These are phyloP conservation scores for Elasticomyces elasticus DNA, from an alignment of 495 filamentous ascomycete genomes.

Conservation along the genomic window DNA sequence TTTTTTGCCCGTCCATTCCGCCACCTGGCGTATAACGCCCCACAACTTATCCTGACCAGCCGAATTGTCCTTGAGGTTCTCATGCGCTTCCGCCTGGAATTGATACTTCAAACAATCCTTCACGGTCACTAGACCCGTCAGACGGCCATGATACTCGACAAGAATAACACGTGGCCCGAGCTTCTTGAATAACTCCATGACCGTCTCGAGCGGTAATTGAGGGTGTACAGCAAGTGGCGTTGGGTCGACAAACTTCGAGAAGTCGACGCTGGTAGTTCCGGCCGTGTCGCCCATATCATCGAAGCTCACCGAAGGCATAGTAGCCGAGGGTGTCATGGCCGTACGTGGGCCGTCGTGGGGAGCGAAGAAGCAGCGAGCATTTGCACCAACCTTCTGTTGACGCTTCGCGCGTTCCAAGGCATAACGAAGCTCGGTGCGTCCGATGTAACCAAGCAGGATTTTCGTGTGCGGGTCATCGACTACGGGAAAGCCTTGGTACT, in stretches of 20 bases:
- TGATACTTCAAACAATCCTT: constrained; percentile 98
- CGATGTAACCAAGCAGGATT: constrained; percentile 82
- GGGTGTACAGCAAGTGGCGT: constrained; percentile 89
- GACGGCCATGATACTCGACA: constrained; percentile 76
- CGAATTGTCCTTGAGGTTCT: constrained; percentile 50
- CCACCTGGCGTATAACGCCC: constrained; percentile 23
- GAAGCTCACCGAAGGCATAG: constrained; percentile 49
- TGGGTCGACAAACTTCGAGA: constrained; percentile 78
- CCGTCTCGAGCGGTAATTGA: constrained; percentile 83
- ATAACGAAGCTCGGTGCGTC: constrained; percentile 84
- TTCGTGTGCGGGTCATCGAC: constrained; percentile 64
- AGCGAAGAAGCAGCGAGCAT: constrained; percentile 69
- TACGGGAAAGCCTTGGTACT: constrained; percentile 91
- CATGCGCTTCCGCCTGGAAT: constrained; percentile 88
- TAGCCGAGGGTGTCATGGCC: constrained; percentile 30
- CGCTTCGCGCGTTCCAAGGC: constrained; percentile 78
- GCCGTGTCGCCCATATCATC: constrained; percentile 44
- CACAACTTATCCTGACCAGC: constrained; percentile 31
- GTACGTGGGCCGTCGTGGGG: constrained; percentile 38
- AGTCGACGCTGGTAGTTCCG: constrained; percentile 56
- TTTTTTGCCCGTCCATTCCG: constrained; percentile 22
- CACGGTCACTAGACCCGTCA: constrained; percentile 81
- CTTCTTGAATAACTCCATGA: constrained; percentile 98
- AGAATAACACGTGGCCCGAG: constrained; percentile 91
- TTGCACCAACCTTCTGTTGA: constrained; percentile 58